phyloP scores from a whole-genome alignment of 208 protist species.

The Trypanosoma melophagium region DNA sequence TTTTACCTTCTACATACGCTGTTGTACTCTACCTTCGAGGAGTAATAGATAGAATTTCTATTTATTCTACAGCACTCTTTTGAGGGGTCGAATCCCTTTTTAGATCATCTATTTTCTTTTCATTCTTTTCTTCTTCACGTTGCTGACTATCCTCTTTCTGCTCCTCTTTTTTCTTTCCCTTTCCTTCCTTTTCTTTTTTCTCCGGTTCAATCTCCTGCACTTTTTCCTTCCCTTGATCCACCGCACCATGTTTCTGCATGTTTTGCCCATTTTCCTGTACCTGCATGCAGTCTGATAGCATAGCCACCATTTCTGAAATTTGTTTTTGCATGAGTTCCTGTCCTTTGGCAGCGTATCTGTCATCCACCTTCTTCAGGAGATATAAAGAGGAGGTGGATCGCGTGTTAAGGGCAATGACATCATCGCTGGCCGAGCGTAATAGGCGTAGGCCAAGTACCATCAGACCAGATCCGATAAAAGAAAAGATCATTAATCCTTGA shows the following conservation, averaged over 20 bases:
- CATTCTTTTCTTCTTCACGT: no score
- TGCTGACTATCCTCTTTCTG: no score
- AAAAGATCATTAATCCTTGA: constrained; percentile 26
- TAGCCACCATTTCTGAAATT: constrained; percentile 7
- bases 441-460: constrained; percentile 25
- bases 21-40: neutral
- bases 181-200: constrained; percentile 4
- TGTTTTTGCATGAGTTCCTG: constrained; percentile 18
- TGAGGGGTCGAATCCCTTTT: neutral
- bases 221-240: neutral
- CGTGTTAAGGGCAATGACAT: constrained; percentile 3
- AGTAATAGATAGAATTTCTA: no score
- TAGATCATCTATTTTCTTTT: neutral
- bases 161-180: neutral
- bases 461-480: constrained; percentile 16
- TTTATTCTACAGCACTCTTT: neutral
- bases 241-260: neutral
- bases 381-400: neutral
- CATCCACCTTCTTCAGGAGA: constrained; percentile 17
- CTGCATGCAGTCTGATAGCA: neutral
- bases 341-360: neutral
- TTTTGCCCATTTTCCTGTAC: neutral
- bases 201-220: constrained; percentile 6
- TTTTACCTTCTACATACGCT: neutral
- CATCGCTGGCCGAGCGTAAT: constrained; percentile 18